These are phyloP conservation scores for Thecamonas trahens DNA, from an alignment of 78 protist genomes.

Conservation along the genomic window DNA sequence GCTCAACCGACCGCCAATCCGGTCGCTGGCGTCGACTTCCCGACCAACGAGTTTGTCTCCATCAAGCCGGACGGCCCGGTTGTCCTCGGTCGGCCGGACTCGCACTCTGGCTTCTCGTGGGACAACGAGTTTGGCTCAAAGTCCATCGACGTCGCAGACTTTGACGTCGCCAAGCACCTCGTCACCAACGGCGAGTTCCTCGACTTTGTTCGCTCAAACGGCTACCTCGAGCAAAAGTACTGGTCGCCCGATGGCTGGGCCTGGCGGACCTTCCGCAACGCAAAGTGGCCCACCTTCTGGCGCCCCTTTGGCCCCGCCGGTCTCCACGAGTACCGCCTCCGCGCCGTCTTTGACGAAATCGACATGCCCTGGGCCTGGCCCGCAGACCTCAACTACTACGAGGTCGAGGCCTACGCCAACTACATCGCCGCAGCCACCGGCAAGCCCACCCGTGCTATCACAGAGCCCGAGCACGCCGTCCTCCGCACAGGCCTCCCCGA, in stretches of 20 bases:
- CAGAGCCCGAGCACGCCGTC: constrained; percentile 46
- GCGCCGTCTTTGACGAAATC: constrained; percentile 12
- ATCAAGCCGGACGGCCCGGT: background rate
- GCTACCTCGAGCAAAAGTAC: constrained; percentile 9
- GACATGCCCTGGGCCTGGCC: constrained; percentile 54
- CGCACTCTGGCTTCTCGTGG: constrained; percentile 43
- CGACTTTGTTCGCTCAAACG: constrained; percentile 21
- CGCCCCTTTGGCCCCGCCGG: background rate
- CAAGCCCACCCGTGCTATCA: background rate
- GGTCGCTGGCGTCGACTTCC: background rate
- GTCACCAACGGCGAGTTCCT: constrained; percentile 51
- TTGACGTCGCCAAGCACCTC: constrained; percentile 33
- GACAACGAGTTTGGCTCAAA: constrained; percentile 47
- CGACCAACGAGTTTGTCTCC: background rate
- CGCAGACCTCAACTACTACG: constrained; percentile 54
- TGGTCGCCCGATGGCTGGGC: constrained; percentile 47
- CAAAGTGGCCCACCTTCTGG: constrained; percentile 44
- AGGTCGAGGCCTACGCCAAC: constrained; percentile 48
- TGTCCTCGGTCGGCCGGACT: constrained; percentile 16
- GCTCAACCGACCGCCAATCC: background rate
- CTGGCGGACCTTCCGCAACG: constrained; percentile 28
- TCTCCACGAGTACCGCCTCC: constrained; percentile 9
- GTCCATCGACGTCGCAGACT: constrained; percentile 6
- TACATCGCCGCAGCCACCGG: constrained; percentile 12
- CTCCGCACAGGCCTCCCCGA: background rate